phyloP scores from a whole-genome alignment of 2,329 filamentous ascomycete species.

The Xylaria sp. region DNA sequence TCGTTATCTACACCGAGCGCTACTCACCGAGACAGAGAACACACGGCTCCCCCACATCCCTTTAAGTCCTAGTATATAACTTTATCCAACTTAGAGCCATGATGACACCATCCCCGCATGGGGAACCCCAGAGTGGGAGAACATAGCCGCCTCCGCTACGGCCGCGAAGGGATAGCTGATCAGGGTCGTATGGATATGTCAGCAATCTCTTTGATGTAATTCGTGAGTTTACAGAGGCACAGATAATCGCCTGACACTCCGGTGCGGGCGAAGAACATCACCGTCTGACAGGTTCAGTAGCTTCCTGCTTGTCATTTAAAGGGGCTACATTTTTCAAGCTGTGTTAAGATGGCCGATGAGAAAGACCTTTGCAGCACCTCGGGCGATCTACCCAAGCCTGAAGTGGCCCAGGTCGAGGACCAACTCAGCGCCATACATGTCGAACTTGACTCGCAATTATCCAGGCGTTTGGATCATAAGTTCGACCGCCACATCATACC shows the following conservation, averaged over 20 bases:
- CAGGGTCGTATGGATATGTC: too few relatives aligned
- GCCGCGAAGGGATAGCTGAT: too few relatives aligned
- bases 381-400: slow-evolving; percentile 28
- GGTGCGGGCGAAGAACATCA: neutral
- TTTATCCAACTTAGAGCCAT: neutral
- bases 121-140: slow-evolving; percentile 7
- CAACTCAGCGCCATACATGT: neutral
- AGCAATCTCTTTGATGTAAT: too few relatives aligned
- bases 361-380: slow-evolving; percentile 13
- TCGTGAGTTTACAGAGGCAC: neutral
- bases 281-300: neutral
- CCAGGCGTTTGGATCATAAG: slow-evolving; percentile 38
- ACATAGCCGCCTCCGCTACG: neutral
- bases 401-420: slow-evolving; percentile 31
- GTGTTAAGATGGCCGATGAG: slow-evolving; percentile 16
- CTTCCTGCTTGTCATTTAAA: neutral
- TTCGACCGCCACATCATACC: slow-evolving; percentile 43
- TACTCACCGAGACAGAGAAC: neutral
- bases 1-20: neutral
- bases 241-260: neutral
- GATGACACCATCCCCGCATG: slow-evolving; percentile 3
- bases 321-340: neutral
- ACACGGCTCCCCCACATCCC: neutral
- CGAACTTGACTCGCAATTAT: slow-evolving; percentile 29
- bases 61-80: neutral